Evolutionary conservation across 1,284 basidiomycete genomes (phyloP), one percentile per base, ranked within the genome.

Genomic region (Flammula alnicola): DNA sequence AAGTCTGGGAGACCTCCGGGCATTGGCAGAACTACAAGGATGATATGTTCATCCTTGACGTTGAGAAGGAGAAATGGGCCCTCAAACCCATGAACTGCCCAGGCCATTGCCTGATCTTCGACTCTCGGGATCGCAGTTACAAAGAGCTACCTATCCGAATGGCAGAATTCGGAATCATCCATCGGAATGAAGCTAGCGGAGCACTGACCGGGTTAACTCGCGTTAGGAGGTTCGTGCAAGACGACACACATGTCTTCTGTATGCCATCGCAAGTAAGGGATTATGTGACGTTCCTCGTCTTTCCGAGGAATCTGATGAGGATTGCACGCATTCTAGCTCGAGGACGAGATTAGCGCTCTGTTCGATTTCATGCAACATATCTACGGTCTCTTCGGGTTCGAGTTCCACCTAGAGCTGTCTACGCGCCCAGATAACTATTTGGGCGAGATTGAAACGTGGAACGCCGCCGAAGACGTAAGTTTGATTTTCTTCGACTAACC

Each of bases 31-130:
- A 99, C 73, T 97, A 97, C 77, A 85, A 89, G 64, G 95, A 99
- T 54, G 95, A 95, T 73, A 99, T 99, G 97, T 99, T 99, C 75
- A 68, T 78, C 32, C 85, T 99, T 47, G 88, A 93, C 55, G 76
- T 98, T 51, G 97, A 99, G 74, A 98, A 99, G 74, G 95, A 98
- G 72, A 83, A 83, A 63, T 97, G 92, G 83, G 95, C 80, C 1
- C 78, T 96, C 51, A 98, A 98, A 74, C 97, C 97, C 14, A 99
- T 99, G 97, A 99, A 99, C 73, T 99, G 97, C 69, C 97, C 97
- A 0, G 96, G 96, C 7, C 97, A 99, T 71, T 95, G 93, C 69
- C 73, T 99, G 52, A 93, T 99, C 65, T 99, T 99, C 65, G 96
- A 94, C 70, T 89, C 92, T 14, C 83, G 93, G 55, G 96, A 98